A percentile compares a stretch with the other conserved stretches of the same genome.
These are phyloP conservation scores for Cryphonectria carpinicola DNA, from an alignment of 2,329 filamentous ascomycete species.

Conservation along the genomic window DNA sequence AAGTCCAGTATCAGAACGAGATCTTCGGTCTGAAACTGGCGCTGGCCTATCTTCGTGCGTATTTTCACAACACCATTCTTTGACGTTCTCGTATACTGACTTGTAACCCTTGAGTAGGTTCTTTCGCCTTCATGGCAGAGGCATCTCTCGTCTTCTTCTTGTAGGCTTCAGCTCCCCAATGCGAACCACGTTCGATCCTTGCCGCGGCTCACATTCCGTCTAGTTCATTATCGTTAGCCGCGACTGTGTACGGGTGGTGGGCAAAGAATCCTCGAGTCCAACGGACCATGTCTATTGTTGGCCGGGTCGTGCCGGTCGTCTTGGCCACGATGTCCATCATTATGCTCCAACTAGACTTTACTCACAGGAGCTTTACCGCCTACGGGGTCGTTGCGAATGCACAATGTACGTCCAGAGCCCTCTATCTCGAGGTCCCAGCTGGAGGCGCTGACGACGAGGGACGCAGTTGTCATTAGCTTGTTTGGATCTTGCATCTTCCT, in stretches of 20 bases:
- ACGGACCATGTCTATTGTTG: constrained; percentile 14
- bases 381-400: constrained; percentile 23
- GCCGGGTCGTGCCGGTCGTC: constrained; percentile 17
- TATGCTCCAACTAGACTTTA: constrained; percentile 22
- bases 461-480: constrained; percentile 21
- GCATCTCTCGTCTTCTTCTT: constrained; percentile 26
- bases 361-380: constrained; percentile 16
- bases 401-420: constrained; percentile 18
- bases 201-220: neutral
- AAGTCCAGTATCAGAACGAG: constrained; percentile 26
- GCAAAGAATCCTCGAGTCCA: constrained; percentile 15
- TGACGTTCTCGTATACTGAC: neutral
- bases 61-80: neutral
- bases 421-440: no score
- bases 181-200: neutral
- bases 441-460: neutral
- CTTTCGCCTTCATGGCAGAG: constrained; percentile 23
- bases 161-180: neutral
- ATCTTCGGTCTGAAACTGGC: constrained; percentile 25
- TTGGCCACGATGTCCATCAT: constrained; percentile 16
- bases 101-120: neutral
- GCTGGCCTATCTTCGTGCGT: constrained; percentile 24
- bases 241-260: constrained; percentile 28
- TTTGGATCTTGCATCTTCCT: constrained; percentile 23
- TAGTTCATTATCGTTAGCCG: constrained; percentile 24